Percentiles rank a stretch among this genome's conserved stretches.
Conservation (phyloP, 305 asterid genomes). For the Withania somnifera region DNA sequence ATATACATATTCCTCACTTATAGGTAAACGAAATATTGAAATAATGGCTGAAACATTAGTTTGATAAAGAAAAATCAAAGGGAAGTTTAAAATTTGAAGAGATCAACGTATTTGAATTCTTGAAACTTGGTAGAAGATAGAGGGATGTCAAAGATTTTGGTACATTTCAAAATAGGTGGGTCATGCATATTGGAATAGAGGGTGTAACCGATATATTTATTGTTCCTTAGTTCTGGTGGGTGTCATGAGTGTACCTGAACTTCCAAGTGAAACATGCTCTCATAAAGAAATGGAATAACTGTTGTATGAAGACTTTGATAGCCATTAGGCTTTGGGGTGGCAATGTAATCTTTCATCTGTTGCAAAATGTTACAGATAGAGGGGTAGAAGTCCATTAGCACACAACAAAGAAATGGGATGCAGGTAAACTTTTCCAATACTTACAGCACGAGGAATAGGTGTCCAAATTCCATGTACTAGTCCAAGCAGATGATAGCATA, state of each 20-base stretch:
- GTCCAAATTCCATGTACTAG: conserved; percentile 91
- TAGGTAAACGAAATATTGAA: background rate
- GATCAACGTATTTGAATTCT: background rate
- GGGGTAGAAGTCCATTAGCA: conserved; percentile 1
- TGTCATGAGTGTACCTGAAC: conserved; percentile 52
- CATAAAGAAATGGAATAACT: conserved; percentile 87
- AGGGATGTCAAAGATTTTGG: background rate
- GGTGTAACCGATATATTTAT: background rate
- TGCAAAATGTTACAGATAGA: conserved; percentile 10
- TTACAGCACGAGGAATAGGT: conserved; percentile 88
- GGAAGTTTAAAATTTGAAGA: background rate
- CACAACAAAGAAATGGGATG: background rate
- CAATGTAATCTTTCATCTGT: conserved; percentile 58
- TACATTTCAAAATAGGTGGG: background rate
- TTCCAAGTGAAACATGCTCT: conserved; percentile 86
- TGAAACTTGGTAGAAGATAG: background rate
- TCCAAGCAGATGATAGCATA: conserved; percentile 94
- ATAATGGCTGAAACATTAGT: background rate
- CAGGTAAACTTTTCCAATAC: conserved; percentile 9
- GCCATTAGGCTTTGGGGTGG: conserved; percentile 92
- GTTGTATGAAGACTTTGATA: conserved; percentile 95
- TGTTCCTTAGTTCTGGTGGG: background rate
- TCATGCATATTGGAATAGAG: background rate
- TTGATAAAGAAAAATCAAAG: background rate
- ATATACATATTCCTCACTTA: background rate